phyloP scores from a whole-genome alignment of 805 yeast genomes.

The Kuraishia piskuri region DNA sequence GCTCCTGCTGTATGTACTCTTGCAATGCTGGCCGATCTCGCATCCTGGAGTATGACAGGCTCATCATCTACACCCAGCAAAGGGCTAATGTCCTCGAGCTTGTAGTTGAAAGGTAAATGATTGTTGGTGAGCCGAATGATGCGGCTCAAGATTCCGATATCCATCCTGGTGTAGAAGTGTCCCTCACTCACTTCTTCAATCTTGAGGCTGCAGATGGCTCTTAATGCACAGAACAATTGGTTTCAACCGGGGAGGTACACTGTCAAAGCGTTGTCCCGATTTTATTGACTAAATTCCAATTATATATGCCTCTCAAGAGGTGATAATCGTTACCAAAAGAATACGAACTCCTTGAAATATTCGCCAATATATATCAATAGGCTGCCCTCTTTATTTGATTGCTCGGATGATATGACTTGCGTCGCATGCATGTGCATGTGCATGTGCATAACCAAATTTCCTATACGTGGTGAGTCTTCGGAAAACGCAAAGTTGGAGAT shows the following conservation, averaged over 20 bases:
- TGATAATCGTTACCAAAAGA: too few species aligned
- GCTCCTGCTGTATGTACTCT: not conserved
- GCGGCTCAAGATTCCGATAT: not conserved
- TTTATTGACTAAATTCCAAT: too few species aligned
- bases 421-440: not conserved
- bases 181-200: too few species aligned
- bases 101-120: not conserved
- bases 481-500: not conserved
- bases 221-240: not conserved
- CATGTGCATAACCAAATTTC: not conserved
- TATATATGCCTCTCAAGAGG: too few species aligned
- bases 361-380: too few species aligned
- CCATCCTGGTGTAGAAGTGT: not conserved
- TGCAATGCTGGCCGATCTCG: constrained; percentile 1
- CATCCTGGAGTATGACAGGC: constrained; percentile 5
- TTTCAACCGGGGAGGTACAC: too few species aligned
- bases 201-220: not conserved
- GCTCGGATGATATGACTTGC: not conserved
- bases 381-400: too few species aligned
- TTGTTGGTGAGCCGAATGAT: not conserved
- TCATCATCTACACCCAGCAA: not conserved
- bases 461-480: not conserved
- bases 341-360: too few species aligned
- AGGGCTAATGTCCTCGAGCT: not conserved
- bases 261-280: too few species aligned